Base-by-base conservation (phyloP, 2,329 filamentous ascomycete genomes). In the Aspergillus sojae region DNA sequence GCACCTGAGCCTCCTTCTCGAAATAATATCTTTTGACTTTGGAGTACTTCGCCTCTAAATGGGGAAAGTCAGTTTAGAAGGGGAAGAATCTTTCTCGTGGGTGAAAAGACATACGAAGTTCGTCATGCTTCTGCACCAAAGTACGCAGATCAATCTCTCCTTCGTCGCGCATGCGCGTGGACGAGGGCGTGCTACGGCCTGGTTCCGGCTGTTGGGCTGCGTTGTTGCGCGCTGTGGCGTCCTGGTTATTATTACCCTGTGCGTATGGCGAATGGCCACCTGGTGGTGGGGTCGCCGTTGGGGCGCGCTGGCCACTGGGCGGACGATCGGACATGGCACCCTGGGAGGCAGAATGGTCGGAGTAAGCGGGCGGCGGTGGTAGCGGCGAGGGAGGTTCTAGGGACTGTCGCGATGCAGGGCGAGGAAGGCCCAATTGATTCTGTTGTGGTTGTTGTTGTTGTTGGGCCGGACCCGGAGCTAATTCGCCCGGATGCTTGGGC, bases 11-110 rank as follows among this genome's bases (percentile, higher is more conserved):
- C 68, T 90, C 91, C 71, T 96, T 90, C 68, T 98, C 95, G 77
- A 98, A 98, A 77, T 97, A 99, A 72, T 97, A 91, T 61, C 93
- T 89, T 82, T 99, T 99, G 62, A 99, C 94, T 75, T 97, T 97
- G 77, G 96, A 96, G 77, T 99, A 99, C 81, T 99, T 99, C 69
- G 88, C 88, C 74, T 95, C 94, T 97, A 67, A 1, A 36, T 9
- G 28, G 12, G 12, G 26, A 30, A 21, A 26, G 48, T 54, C 61
- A n/a, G 54, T 43, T 62, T 23, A 65, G 57, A 36, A 16, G 5
- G 14, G 23, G 11, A 23, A 23, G 5, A 43, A 43, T 7, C 21
- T 50, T 16, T 21, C 12, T 28, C 53, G 34, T 34, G 58, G 58
- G 54, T 21, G 50, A 34, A 53, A 23, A 54, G 36, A 65, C 79